These are phyloP conservation scores for Penicillium verhagenii DNA, from an alignment of 495 filamentous ascomycete genomes.

Conservation along the genomic window DNA sequence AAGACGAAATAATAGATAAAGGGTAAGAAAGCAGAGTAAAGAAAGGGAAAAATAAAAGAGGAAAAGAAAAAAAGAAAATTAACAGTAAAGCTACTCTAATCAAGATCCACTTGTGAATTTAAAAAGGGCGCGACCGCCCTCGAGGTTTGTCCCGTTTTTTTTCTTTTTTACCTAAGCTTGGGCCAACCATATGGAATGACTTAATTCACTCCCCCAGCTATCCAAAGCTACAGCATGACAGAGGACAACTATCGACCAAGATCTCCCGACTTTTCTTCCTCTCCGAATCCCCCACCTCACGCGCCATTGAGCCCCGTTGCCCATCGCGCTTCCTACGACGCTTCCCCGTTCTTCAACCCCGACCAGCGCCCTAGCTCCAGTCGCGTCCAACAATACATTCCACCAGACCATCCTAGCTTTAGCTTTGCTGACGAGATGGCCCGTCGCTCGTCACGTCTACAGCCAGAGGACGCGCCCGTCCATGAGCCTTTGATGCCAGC, in stretches of 20 bases:
- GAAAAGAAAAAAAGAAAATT: constrained; percentile 28
- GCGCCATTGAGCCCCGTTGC: constrained; percentile 30
- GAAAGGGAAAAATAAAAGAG: constrained; percentile 19
- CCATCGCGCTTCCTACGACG: constrained; percentile 47
- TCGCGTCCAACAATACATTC: constrained; percentile 39
- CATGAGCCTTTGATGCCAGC: constrained; percentile 24
- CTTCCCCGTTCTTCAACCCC: constrained; percentile 38
- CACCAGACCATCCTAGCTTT: constrained; percentile 24
- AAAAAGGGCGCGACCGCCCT: constrained; percentile 31
- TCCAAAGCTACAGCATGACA: constrained; percentile 22
- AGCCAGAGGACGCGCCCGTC: constrained; percentile 31
- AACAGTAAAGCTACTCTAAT: too few species aligned
- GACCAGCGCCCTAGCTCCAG: constrained; percentile 32
- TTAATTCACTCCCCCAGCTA: background rate
- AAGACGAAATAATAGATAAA: constrained; percentile 12
- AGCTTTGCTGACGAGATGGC: constrained; percentile 40
- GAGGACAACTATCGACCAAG: constrained; percentile 31
- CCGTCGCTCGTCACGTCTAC: constrained; percentile 45
- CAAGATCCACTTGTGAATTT: constrained; percentile 23
- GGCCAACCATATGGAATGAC: constrained; percentile 11
- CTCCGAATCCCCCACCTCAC: constrained; percentile 30
- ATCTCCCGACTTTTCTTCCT: constrained; percentile 30
- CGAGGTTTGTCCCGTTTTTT: constrained; percentile 7
- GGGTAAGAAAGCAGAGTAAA: background rate
- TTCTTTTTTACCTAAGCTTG: constrained; percentile 17